phyloP scores from a whole-genome alignment of 139 green algal genomes.

The Haematococcus lacustris region DNA sequence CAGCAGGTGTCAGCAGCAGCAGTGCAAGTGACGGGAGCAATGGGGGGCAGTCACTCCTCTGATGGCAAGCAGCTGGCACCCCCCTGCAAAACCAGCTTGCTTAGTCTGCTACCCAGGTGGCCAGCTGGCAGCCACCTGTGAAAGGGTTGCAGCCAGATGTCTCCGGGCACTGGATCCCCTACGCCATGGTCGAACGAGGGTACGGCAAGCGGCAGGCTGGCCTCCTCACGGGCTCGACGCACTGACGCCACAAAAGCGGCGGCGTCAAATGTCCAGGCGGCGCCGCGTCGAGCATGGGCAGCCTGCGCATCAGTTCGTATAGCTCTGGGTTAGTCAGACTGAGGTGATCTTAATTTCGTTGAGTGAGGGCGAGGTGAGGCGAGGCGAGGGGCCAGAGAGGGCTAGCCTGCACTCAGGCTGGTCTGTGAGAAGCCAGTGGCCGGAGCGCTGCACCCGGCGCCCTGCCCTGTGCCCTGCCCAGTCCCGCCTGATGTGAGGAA shows the following conservation, averaged over 20 bases:
- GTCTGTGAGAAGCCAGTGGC: no score
- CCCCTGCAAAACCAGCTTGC: neutral
- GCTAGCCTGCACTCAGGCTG: no score
- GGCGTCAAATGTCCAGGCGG: constrained; percentile 82
- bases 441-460: no score
- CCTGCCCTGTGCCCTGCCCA: no score
- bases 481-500: no score
- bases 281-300: constrained; percentile 55
- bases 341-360: no score
- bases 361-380: no score
- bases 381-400: no score
- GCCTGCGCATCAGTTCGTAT: no score
- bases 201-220: no score
- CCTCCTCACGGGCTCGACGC: constrained; percentile 18
- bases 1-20: neutral
- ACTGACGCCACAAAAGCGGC: constrained; percentile 55
- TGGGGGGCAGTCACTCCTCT: no score
- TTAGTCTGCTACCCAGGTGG: neutral
- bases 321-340: no score
- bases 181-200: constrained; percentile 42
- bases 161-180: constrained; percentile 27
- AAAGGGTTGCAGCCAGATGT: constrained; percentile 19
- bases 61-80: neutral
- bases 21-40: neutral
- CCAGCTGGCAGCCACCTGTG: neutral